Evolutionary conservation across 2,329 filamentous ascomycete species (phyloP), one percentile per base, ranked within the genome.

Genomic region (Aspergillus ibericus): DNA sequence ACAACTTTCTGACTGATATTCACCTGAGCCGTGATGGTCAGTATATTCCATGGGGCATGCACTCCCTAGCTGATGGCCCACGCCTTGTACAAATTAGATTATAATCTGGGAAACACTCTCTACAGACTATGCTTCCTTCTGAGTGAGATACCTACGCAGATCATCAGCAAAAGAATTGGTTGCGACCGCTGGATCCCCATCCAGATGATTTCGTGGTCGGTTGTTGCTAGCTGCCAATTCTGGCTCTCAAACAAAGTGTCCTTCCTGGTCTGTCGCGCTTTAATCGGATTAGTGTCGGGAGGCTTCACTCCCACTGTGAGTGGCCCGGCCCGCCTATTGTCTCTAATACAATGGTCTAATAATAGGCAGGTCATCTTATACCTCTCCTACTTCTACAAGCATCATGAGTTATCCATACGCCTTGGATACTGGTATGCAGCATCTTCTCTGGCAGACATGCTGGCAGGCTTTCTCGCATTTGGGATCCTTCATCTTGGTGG

Each of bases 321-420:
- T 64, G 20, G 35, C 44, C 22, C 36, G 58, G 7, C 16, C 27
- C 20, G n/a, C 20, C 9, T 8, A 1, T 13, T 22, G 18, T 22
- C 20, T 5, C 9, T n/a, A 2, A 20, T 44, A 34, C 9, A 15
- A 12, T 6, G 35, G 20, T 55, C 5, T 27, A 10, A 15, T 22
- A 3, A 4, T 1, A 3, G 13, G 8, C 7, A 69, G 62, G 61
- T 68, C 25, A 66, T 77, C 20, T 61, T 77, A 0, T 91, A 87
- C 70, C 77, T 91, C 4, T 86, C 83, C 4, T 91, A 91, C 69
- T 92, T 87, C 68, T 91, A 91, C 74, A 91, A 84, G 50, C 82
- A 83, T 1, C 80, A 80, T 49, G 88, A 91, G 69, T 77, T 91
- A 0, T 86, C 88, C 0, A 80, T 82, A 4, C 63, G 71, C 12